Evolutionary conservation across 2,329 filamentous ascomycete species (phyloP).

Genomic region (Penicillium sp.): DNA sequence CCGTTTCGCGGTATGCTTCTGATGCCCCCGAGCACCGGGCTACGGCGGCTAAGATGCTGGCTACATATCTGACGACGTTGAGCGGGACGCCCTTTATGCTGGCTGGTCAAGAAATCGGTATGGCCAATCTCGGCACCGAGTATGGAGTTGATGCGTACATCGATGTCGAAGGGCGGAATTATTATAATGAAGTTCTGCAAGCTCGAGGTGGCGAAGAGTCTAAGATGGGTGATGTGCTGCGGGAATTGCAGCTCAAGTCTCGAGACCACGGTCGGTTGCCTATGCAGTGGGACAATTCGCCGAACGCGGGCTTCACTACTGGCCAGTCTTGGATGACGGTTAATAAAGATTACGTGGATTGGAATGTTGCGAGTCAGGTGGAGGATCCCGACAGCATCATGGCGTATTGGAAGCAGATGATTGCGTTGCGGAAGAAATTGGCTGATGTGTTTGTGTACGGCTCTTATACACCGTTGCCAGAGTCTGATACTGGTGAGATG

Average conservation of each 20-base stretch:
- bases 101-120: slow-evolving; percentile 18
- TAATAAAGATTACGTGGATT: slow-evolving; percentile 57
- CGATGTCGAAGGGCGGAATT: slow-evolving; percentile 15
- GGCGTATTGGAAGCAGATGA: slow-evolving; percentile 58
- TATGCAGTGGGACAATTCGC: slow-evolving; percentile 62
- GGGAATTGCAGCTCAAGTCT: slow-evolving; percentile 13
- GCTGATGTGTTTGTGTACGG: slow-evolving; percentile 64
- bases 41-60: slow-evolving; percentile 56
- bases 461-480: slow-evolving; percentile 37
- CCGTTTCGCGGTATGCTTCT: slow-evolving; percentile 52
- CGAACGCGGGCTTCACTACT: slow-evolving; percentile 63
- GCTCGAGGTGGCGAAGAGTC: slow-evolving; percentile 1
- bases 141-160: slow-evolving; percentile 11
- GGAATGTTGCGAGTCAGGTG: slow-evolving; percentile 56
- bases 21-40: slow-evolving; percentile 48
- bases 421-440: slow-evolving; percentile 57
- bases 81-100: slow-evolving; percentile 16
- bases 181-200: slow-evolving; percentile 12
- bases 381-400: slow-evolving; percentile 48
- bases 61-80: slow-evolving; percentile 54
- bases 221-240: slow-evolving; percentile 13
- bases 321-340: slow-evolving; percentile 66
- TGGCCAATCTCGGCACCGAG: slow-evolving; percentile 13
- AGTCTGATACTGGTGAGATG: slow-evolving; percentile 11
- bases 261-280: slow-evolving; percentile 67